These are phyloP conservation scores for Amanita polypyramis DNA, from an alignment of 768 basidiomycete genomes.

Conservation along the genomic window DNA sequence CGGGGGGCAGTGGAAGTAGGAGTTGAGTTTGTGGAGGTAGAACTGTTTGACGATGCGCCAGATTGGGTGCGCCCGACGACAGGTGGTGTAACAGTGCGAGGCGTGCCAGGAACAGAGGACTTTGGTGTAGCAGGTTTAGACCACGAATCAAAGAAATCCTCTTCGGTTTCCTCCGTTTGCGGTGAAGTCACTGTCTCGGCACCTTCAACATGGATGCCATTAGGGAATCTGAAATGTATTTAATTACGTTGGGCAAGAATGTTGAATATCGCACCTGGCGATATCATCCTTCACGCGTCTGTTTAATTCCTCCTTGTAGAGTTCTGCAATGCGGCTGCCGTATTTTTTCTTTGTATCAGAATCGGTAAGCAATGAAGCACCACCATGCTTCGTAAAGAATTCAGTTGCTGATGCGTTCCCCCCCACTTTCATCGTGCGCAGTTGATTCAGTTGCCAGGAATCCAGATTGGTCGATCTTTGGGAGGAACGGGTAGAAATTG, in stretches of 20 bases:
- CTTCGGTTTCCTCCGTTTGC: slow-evolving; percentile 45
- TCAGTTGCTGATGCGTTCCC: slow-evolving; percentile 83
- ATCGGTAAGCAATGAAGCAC: slow-evolving; percentile 54
- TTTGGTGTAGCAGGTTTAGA: slow-evolving; percentile 70
- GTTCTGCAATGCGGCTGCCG: slow-evolving; percentile 66
- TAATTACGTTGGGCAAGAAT: slow-evolving; percentile 3
- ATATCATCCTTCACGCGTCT: slow-evolving; percentile 71
- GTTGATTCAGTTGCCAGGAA: slow-evolving; percentile 82
- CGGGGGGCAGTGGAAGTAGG: slow-evolving; percentile 32
- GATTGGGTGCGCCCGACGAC: slow-evolving; percentile 44
- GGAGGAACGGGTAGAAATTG: slow-evolving; percentile 6
- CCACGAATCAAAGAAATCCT: slow-evolving; percentile 97
- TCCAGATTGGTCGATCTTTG: slow-evolving; percentile 91
- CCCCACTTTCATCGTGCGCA: slow-evolving; percentile 94
- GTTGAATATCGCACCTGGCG: slow-evolving; percentile 31
- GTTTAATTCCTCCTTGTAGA: slow-evolving; percentile 89
- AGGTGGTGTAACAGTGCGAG: slow-evolving; percentile 43
- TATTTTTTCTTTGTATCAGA: slow-evolving; percentile 87
- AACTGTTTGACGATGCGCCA: slow-evolving; percentile 20
- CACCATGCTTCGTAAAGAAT: slow-evolving; percentile 86
- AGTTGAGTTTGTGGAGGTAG: slow-evolving; percentile 20
- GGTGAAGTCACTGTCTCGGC: slow-evolving; percentile 35
- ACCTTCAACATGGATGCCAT: slow-evolving; percentile 78
- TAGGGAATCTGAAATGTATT: slow-evolving; percentile 48
- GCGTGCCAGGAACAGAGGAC: slow-evolving; percentile 39